A percentile compares a stretch with the other conserved stretches of the same genome.
phyloP scores from a whole-genome alignment of 306 rosid genomes.

The Prunus mongolica region DNA sequence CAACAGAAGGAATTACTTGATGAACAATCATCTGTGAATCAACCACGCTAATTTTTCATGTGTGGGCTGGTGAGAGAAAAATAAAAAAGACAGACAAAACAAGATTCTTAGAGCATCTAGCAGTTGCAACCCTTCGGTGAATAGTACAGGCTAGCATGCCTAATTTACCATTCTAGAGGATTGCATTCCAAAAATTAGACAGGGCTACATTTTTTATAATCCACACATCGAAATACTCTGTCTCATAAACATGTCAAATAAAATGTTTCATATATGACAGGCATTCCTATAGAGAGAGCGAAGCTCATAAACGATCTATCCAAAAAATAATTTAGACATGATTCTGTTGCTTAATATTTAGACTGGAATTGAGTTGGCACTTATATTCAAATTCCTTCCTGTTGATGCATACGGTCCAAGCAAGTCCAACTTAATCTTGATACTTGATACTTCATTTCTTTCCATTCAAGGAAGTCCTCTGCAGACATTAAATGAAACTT shows the following conservation, averaged over 20 bases:
- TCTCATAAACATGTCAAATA: background rate
- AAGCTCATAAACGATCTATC: background rate
- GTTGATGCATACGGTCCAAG: background rate
- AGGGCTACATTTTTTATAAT: background rate
- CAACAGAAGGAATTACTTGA: slow-evolving; percentile 92
- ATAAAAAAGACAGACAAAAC: slow-evolving; percentile 18
- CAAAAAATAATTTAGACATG: background rate
- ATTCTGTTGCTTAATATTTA: background rate
- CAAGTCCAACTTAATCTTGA: background rate
- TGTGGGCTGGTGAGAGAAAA: slow-evolving; percentile 57
- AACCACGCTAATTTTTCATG: slow-evolving; percentile 92
- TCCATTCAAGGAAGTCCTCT: background rate
- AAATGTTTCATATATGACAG: background rate
- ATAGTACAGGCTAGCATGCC: background rate
- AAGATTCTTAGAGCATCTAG: background rate
- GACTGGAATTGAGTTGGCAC: background rate
- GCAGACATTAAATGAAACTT: background rate
- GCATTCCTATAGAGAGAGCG: background rate
- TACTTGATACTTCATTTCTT: background rate
- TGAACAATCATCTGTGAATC: slow-evolving; percentile 97
- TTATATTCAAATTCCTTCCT: background rate
- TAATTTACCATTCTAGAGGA: background rate
- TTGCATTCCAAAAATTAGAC: background rate
- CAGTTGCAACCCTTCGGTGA: background rate
- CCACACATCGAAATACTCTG: too few relatives aligned